These are phyloP conservation scores for Parathielavia appendiculata DNA, from an alignment of 495 filamentous ascomycete genomes.

Conservation along the genomic window DNA sequence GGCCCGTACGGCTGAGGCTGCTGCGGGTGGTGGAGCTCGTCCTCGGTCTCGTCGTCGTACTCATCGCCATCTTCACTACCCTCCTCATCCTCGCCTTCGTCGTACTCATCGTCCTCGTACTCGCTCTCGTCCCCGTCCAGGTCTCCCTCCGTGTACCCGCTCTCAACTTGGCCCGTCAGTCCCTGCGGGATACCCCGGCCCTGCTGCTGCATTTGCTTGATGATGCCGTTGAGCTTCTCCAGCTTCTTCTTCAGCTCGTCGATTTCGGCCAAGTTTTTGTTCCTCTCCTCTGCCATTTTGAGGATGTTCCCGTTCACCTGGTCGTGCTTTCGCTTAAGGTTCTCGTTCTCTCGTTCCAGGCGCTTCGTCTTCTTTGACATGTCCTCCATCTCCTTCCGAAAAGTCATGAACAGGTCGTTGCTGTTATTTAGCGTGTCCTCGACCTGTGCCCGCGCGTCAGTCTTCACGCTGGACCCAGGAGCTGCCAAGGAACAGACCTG, in stretches of 20 bases:
- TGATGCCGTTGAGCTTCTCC: conserved; percentile 86
- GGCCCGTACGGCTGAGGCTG: conserved; percentile 48
- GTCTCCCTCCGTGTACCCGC: conserved; percentile 41
- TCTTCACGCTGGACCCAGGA: background rate
- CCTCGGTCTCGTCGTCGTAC: conserved; percentile 62
- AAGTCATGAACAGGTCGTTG: conserved; percentile 96
- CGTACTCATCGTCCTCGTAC: conserved; percentile 70
- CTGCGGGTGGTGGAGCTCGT: conserved; percentile 47
- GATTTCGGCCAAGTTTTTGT: conserved; percentile 71
- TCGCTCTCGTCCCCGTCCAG: conserved; percentile 69
- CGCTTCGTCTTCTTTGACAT: conserved; percentile 99
- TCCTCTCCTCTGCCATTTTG: conserved; percentile 96
- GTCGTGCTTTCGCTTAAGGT: conserved; percentile 86
- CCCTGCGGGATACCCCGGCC: conserved; percentile 63
- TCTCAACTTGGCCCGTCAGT: conserved; percentile 53
- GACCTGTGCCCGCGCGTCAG: conserved; percentile 53
- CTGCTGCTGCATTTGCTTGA: conserved; percentile 89
- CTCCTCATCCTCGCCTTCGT: conserved; percentile 48
- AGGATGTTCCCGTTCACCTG: conserved; percentile 91
- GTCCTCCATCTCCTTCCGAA: conserved; percentile 99
- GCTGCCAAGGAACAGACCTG: conserved; percentile 62
- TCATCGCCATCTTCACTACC: conserved; percentile 50
- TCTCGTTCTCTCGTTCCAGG: conserved; percentile 92
- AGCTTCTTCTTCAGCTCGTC: conserved; percentile 82
- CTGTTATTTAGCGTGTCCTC: conserved; percentile 98